These are phyloP conservation scores for Penicillium pancosmium DNA, from an alignment of 495 filamentous ascomycete species.

Conservation along the genomic window DNA sequence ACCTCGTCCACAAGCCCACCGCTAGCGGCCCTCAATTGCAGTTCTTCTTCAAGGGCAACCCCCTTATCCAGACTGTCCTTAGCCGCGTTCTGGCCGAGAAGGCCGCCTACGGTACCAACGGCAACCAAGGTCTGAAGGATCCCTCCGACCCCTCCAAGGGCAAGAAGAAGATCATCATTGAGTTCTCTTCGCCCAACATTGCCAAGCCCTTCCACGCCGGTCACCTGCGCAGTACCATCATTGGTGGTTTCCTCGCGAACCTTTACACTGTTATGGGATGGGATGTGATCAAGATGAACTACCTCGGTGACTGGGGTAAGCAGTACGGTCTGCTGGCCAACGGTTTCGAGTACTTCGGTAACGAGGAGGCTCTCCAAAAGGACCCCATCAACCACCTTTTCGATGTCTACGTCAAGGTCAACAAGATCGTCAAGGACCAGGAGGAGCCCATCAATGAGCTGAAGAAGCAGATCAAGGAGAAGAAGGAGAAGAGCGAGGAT, in stretches of 20 bases:
- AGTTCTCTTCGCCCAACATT: conserved; percentile 80
- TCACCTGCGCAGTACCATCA: conserved; percentile 75
- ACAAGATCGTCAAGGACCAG: conserved; percentile 52
- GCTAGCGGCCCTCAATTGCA: conserved; percentile 67
- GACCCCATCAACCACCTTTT: conserved; percentile 72
- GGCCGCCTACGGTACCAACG: conserved; percentile 66
- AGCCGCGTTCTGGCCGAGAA: conserved; percentile 64
- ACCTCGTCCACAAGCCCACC: conserved; percentile 70
- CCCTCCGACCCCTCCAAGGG: conserved; percentile 70
- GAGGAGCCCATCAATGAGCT: conserved; percentile 59
- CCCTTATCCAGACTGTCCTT: conserved; percentile 63
- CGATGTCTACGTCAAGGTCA: conserved; percentile 71
- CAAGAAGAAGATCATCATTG: conserved; percentile 67
- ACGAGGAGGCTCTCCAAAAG: conserved; percentile 59
- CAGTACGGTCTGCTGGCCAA: conserved; percentile 72
- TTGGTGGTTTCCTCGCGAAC: conserved; percentile 72
- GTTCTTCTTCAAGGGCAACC: conserved; percentile 74
- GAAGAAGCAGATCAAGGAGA: conserved; percentile 55
- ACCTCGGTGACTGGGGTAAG: conserved; percentile 78
- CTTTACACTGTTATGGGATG: conserved; percentile 70
- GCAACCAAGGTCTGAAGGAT: conserved; percentile 66
- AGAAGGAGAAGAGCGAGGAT: conserved; percentile 54
- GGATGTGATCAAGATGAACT: conserved; percentile 73
- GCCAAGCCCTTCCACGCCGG: conserved; percentile 75
- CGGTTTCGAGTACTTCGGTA: conserved; percentile 66